Conservation (phyloP, 331 rosid species). For the Pyrus hybrid region DNA sequence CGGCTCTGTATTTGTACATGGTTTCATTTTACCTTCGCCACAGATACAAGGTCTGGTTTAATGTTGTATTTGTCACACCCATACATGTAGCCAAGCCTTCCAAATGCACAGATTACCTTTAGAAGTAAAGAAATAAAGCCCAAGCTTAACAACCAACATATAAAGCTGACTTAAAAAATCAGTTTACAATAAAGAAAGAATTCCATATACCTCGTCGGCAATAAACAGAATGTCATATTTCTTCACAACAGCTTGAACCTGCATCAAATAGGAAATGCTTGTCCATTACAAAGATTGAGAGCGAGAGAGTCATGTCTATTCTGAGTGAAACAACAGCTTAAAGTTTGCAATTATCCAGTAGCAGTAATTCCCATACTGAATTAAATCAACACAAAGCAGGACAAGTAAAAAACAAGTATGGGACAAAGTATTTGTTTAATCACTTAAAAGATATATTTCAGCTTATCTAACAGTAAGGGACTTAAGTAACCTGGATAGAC, state of each 20-base stretch:
- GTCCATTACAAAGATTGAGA: not conserved
- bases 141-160: conserved; percentile 2
- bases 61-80: conserved; percentile 87
- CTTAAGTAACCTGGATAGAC: too few species aligned
- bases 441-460: too few species aligned
- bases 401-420: not conserved
- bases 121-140: conserved; percentile 14
- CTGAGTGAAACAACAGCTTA: not conserved
- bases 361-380: not conserved
- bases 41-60: conserved; percentile 85
- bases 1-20: not conserved
- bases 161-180: not conserved
- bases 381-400: not conserved
- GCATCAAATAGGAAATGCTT: conserved; percentile 17
- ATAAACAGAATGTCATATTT: conserved; percentile 92
- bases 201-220: conserved; percentile 78
- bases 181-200: conserved; percentile 8
- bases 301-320: not conserved
- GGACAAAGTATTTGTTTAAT: too few species aligned
- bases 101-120: conserved; percentile 92
- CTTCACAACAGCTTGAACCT: conserved; percentile 87
- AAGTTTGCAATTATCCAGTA: not conserved
- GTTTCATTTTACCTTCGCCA: conserved; percentile 66
- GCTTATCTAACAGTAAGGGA: too few species aligned
- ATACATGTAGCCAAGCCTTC: conserved; percentile 86